Evolutionary conservation across 2,329 filamentous ascomycete species (phyloP).

Genomic region (Penicillium nordicum): DNA sequence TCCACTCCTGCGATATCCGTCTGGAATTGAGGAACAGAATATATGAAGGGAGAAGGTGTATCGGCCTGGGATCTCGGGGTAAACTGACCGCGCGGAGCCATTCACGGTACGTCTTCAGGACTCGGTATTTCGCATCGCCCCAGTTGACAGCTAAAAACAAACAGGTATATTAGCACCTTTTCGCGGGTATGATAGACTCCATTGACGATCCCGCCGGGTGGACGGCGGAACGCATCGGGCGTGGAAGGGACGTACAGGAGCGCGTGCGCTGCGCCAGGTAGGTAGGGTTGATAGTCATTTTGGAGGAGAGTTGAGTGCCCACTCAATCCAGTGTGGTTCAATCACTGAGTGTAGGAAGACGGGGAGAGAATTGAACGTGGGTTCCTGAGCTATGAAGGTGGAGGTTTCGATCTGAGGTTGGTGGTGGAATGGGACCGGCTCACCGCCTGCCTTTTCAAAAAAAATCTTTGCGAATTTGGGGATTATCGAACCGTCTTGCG

Average conservation of each 20-base stretch:
- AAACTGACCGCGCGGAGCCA: slow-evolving; percentile 90
- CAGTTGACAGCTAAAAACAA: slow-evolving; percentile 70
- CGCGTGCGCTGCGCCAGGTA: slow-evolving; percentile 80
- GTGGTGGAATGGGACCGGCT: slow-evolving; percentile 21
- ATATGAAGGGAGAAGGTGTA: slow-evolving; percentile 6
- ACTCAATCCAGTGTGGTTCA: slow-evolving; percentile 20
- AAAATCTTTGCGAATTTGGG: slow-evolving; percentile 29
- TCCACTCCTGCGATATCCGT: too few species aligned
- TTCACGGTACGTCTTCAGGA: slow-evolving; percentile 84
- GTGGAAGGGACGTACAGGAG: slow-evolving; percentile 59
- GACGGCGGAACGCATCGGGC: slow-evolving; percentile 20
- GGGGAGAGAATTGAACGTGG: slow-evolving; percentile 20
- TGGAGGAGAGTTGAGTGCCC: slow-evolving; percentile 28
- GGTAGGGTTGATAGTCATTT: slow-evolving; percentile 87
- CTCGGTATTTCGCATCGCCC: slow-evolving; percentile 81
- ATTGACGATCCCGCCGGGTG: slow-evolving; percentile 12
- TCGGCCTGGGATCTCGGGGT: slow-evolving; percentile 11
- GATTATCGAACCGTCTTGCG: slow-evolving; percentile 8
- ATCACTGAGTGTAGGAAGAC: slow-evolving; percentile 15
- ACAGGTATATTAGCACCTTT: slow-evolving; percentile 24
- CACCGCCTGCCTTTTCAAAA: slow-evolving; percentile 41
- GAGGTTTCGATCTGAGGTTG: slow-evolving; percentile 24
- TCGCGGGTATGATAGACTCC: background rate
- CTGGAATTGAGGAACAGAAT: background rate
- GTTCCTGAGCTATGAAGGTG: slow-evolving; percentile 27